phyloP scores from a whole-genome alignment of 2,329 filamentous ascomycete genomes.

The Leptographium lundbergii region DNA sequence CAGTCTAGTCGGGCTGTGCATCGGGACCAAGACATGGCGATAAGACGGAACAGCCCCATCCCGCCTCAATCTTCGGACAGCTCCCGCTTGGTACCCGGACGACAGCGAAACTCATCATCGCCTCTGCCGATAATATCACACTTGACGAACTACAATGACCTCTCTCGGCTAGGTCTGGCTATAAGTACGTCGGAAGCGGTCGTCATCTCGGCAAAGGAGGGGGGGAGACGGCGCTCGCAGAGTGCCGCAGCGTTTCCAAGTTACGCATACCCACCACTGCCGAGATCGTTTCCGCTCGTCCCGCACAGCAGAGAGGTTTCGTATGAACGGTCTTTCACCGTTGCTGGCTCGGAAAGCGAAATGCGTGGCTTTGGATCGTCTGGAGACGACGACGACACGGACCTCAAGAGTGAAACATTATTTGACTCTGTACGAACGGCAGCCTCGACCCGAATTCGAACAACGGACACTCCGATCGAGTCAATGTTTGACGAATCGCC shows the following conservation, averaged over 20 bases:
- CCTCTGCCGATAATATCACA: constrained; percentile 42
- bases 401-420: constrained; percentile 63
- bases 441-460: constrained; percentile 52
- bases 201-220: background rate
- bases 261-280: constrained; percentile 10
- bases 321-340: constrained; percentile 47
- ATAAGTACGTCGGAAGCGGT: constrained; percentile 21
- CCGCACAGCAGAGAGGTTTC: constrained; percentile 26
- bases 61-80: constrained; percentile 2
- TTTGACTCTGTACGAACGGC: constrained; percentile 66
- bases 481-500: constrained; percentile 75
- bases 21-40: background rate
- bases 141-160: constrained; percentile 41
- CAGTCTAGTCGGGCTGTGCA: constrained; percentile 7
- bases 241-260: background rate
- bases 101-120: constrained; percentile 37
- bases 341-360: constrained; percentile 57
- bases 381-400: constrained; percentile 65
- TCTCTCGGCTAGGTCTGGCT: constrained; percentile 29
- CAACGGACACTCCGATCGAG: constrained; percentile 59
- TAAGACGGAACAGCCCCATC: constrained; percentile 2
- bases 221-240: background rate
- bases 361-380: constrained; percentile 46
- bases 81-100: constrained; percentile 8
- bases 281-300: constrained; percentile 19